phyloP scores from a whole-genome alignment of 768 basidiomycete genomes.

The Hypholoma sublateritium region DNA sequence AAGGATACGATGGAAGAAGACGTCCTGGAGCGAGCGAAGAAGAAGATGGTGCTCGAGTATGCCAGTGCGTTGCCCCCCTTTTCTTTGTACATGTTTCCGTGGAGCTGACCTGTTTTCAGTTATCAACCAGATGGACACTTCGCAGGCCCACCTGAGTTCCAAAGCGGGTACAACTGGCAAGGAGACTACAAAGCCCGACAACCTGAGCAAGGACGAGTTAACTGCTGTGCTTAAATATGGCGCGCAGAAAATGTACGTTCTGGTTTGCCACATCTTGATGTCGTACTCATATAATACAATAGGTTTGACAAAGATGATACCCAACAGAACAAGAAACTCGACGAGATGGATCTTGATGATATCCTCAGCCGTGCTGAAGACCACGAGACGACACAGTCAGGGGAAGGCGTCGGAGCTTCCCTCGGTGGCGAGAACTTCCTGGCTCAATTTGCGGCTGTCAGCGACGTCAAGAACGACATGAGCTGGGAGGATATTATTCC shows the following conservation, averaged over 20 bases:
- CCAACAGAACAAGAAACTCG: constrained; percentile 91
- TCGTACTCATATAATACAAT: constrained; percentile 12
- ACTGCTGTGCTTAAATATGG: constrained; percentile 98
- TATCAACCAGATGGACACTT: constrained; percentile 99
- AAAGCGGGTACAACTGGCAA: constrained; percentile 56
- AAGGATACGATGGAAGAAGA: constrained; percentile 99
- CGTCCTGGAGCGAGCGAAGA: constrained; percentile 94
- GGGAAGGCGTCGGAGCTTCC: constrained; percentile 80
- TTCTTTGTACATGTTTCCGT: neutral
- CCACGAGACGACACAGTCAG: constrained; percentile 88
- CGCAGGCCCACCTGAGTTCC: constrained; percentile 91
- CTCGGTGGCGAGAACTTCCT: constrained; percentile 98
- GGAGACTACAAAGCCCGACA: constrained; percentile 74
- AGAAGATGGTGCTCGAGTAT: constrained; percentile 99
- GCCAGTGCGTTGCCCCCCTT: constrained; percentile 71
- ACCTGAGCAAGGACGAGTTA: constrained; percentile 93
- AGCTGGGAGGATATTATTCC: constrained; percentile 99
- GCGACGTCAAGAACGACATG: constrained; percentile 98
- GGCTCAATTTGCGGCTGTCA: constrained; percentile 91
- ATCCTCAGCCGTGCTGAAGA: constrained; percentile 96
- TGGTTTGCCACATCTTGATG: constrained; percentile 2
- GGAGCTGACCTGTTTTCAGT: constrained; percentile 46
- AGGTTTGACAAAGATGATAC: constrained; percentile 98
- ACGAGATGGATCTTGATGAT: constrained; percentile 99
- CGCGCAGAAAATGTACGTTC: constrained; percentile 88